Conservation (phyloP, 495 filamentous ascomycete species). For the Daldinia loculata region DNA sequence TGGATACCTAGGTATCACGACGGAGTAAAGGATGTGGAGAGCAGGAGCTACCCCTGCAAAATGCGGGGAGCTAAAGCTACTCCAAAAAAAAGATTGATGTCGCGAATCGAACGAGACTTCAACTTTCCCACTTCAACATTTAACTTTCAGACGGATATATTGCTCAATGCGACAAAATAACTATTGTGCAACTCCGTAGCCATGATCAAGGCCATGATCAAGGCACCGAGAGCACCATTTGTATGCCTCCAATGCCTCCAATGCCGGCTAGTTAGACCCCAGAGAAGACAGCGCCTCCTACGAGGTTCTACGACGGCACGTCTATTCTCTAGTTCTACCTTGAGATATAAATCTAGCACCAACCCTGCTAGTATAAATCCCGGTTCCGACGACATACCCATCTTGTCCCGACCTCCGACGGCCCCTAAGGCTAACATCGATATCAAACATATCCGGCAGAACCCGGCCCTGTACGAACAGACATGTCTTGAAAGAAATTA, state of each 20-base stretch:
- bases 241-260: constrained; percentile 34
- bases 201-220: constrained; percentile 43
- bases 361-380: constrained; percentile 2
- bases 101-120: constrained; percentile 24
- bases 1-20: background rate
- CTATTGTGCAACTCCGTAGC: background rate
- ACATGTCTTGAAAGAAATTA: constrained; percentile 92
- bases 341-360: constrained; percentile 12
- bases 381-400: constrained; percentile 7
- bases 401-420: constrained; percentile 63
- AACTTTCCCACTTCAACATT: constrained; percentile 3
- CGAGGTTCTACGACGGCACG: constrained; percentile 16
- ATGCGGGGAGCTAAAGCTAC: constrained; percentile 36
- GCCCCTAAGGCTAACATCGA: constrained; percentile 84
- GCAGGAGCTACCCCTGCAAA: constrained; percentile 34
- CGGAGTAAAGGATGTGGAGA: constrained; percentile 5
- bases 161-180: background rate
- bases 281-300: constrained; percentile 12
- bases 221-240: constrained; percentile 26
- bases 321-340: constrained; percentile 29
- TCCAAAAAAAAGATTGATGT: constrained; percentile 38
- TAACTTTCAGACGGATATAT: background rate
- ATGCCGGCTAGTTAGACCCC: constrained; percentile 36
- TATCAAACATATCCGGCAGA: constrained; percentile 87
- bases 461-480: constrained; percentile 76